Base-by-base conservation (phyloP, 345 rosid species). In the Sonneratia caseolaris region DNA sequence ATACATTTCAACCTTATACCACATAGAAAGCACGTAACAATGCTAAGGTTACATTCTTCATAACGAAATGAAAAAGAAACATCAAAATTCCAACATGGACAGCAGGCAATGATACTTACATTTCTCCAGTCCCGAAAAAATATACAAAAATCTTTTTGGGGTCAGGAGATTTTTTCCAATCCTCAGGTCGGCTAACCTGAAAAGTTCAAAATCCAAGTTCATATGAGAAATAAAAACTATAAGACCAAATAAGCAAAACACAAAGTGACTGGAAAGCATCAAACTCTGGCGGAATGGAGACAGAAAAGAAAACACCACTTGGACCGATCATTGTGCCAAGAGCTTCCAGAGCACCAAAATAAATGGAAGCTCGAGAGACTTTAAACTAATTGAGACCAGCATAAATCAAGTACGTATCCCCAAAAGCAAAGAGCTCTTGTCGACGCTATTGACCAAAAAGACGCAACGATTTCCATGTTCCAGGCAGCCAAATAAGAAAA, bases 111-210 rank as follows among this genome's bases (percentile, higher is more conserved):
- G 55, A 45, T 59, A 82, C 97, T 88, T 80, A 94, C 97, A 94
- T 91, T 83, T 94, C 97, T 74, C 84, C 74, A 37, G 98, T 94
- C 79, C 98, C 97, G 40, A 87, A 94, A 77, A 91, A 94, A 42
- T 82, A 80, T 73, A 91, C 96, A 79, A 94, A 94, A 76, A 84
- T 79, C 78, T 90, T 94, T 82, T 84, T 91, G 47, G 93, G 91
- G 75, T 94, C 97, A 40, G 88, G 88, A 51, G 76, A 78, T 37
- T 73, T 82, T 47, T 87, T 74, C 93, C 91, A 91, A 68, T 94
- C 96, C 81, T 94, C 95, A 61, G 96, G 91, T 70, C 81, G 87
- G 78, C 95, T 72, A 48, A 94, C 83, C 98, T 94, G 95, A 83
- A 85, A 84, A 71, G 59, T 18, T 36, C 48, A 65, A 53, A 59